A percentile compares a stretch with the other conserved stretches of the same genome.
Conservation (phyloP, 2,329 filamentous ascomycete genomes). For the Penicillium sp. region DNA sequence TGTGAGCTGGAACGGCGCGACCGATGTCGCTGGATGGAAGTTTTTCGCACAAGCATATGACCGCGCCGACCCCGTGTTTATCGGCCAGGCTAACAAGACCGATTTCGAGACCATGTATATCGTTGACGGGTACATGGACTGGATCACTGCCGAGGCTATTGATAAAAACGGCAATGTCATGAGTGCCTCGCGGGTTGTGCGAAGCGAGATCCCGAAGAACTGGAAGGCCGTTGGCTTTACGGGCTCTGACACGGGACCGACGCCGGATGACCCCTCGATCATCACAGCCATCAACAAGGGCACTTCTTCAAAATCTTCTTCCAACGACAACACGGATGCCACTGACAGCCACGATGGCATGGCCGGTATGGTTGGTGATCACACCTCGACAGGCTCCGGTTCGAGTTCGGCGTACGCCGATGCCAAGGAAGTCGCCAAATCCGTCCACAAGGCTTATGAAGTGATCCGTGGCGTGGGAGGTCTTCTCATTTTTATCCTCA, state of each 20-base stretch:
- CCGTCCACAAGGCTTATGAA: slow-evolving; percentile 37
- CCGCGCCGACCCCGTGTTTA: slow-evolving; percentile 20
- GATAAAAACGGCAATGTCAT: slow-evolving; percentile 25
- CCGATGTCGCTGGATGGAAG: slow-evolving; percentile 40
- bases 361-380: slow-evolving; percentile 6
- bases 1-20: slow-evolving; percentile 40
- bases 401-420: slow-evolving; percentile 21
- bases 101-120: slow-evolving; percentile 42
- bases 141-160: slow-evolving; percentile 31
- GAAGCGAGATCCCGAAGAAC: slow-evolving; percentile 32
- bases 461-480: slow-evolving; percentile 36
- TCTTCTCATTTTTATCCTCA: slow-evolving; percentile 35
- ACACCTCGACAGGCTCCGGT: not conserved
- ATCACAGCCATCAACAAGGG: slow-evolving; percentile 25
- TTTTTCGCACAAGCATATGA: slow-evolving; percentile 33
- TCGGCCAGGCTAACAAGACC: slow-evolving; percentile 33
- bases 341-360: slow-evolving; percentile 24
- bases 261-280: slow-evolving; percentile 34
- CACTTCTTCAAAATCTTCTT: slow-evolving; percentile 7
- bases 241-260: slow-evolving; percentile 25
- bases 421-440: slow-evolving; percentile 35
- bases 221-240: slow-evolving; percentile 39
- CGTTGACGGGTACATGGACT: slow-evolving; percentile 36
- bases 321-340: slow-evolving; percentile 11
- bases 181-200: slow-evolving; percentile 31